Conservation (phyloP, 306 rosid species). For the Trifolium subterraneum region DNA sequence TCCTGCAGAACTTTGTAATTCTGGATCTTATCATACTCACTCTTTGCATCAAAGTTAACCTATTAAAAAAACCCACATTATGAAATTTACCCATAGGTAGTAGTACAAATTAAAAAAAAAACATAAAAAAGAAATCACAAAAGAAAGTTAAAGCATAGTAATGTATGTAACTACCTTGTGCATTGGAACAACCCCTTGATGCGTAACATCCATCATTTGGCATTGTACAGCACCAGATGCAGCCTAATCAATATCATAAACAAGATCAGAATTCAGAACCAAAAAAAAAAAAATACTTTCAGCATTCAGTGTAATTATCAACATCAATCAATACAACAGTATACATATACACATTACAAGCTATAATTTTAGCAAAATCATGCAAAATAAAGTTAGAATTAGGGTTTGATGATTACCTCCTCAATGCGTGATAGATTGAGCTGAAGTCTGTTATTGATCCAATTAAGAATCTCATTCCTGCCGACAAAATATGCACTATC, state of each 20-base stretch:
- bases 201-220: constrained; percentile 89
- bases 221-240: constrained; percentile 99
- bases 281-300: neutral
- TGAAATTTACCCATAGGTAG: constrained; percentile 26
- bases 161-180: constrained; percentile 66
- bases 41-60: constrained; percentile 92
- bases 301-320: neutral
- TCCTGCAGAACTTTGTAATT: constrained; percentile 95
- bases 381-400: neutral
- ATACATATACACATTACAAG: neutral
- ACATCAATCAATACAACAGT: neutral
- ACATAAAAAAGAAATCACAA: constrained; percentile 2
- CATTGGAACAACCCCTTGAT: constrained; percentile 95
- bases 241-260: constrained; percentile 62
- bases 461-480: constrained; percentile 86
- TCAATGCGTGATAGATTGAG: constrained; percentile 89
- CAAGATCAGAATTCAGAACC: constrained; percentile 2
- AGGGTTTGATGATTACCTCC: constrained; percentile 56
- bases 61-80: constrained; percentile 42
- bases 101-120: neutral
- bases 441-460: constrained; percentile 92
- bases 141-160: constrained; percentile 17
- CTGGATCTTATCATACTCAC: constrained; percentile 97
- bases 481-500: constrained; percentile 96
- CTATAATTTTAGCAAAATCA: constrained; percentile 1